Base-by-base conservation (phyloP, 139 green algal species). In the Zygnema circumcarinatum region DNA sequence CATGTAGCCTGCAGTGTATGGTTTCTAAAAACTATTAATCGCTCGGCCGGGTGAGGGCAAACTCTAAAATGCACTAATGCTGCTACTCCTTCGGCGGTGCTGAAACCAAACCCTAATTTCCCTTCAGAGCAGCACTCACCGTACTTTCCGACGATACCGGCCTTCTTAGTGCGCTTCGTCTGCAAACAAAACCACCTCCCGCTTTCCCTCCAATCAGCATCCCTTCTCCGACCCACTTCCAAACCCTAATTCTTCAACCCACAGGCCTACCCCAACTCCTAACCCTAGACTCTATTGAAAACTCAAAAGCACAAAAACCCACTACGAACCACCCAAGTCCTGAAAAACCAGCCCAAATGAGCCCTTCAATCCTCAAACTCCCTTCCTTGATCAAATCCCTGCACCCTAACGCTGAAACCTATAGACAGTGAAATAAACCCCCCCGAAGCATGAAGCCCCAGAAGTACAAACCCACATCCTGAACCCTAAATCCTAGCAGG, bases 141-240 rank as follows among this genome's bases (percentile, higher is more conserved):
- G 91, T 99, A 99, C 95, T 99, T 99, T 91, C 97, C 97, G 75
- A 97, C 94, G 86, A 99, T 99, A 42, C 97, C 97, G 56, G 98
- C 97, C 96, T 99, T 99, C 95, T 99, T 99, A 2, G 97, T 99
- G 87, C 97, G 95, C 95, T 99, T 99, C 73, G 97, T 91, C 91
- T 86, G 53, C 80, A 38, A 35, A 25, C 80, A 40, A n/a, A n/a
- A n/a, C n/a, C n/a, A n/a, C n/a, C n/a, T n/a, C n/a, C n/a, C n/a
- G n/a, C n/a, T n/a, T n/a, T n/a, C n/a, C n/a, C n/a, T n/a, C n/a
- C n/a, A n/a, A n/a, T n/a, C n/a, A n/a, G n/a, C n/a, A n/a, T n/a
- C n/a, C n/a, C n/a, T n/a, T n/a, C n/a, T 32, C 21, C 2, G 40
- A 1, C 38, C 29, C 39, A 72, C n/a, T n/a, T n/a, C 3, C 1